Percentiles rank a stretch among this genome's conserved stretches.
Conservation (phyloP, 1,139 yeast species). For the Suhomyces chickasaworum region DNA sequence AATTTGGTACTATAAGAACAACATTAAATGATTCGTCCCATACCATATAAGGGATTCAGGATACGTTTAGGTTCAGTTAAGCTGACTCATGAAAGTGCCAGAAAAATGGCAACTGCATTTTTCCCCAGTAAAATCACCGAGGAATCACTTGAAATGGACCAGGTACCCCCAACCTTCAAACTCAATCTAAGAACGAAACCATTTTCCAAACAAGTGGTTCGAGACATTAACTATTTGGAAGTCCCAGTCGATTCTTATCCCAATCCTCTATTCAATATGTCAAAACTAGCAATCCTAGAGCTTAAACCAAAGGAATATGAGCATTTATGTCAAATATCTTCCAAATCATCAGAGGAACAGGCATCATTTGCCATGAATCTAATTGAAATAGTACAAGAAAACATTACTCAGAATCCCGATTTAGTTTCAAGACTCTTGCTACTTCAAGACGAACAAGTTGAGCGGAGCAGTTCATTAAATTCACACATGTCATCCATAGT, state of each 20-base stretch:
- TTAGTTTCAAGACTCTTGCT: conserved; percentile 25
- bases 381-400: conserved; percentile 32
- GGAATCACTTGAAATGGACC: not conserved
- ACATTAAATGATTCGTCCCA: not conserved
- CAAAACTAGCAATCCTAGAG: conserved; percentile 26
- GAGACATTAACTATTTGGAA: conserved; percentile 9
- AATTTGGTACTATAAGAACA: not conserved
- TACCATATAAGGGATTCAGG: not conserved
- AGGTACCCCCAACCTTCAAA: conserved; percentile 9
- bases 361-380: conserved; percentile 33
- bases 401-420: conserved; percentile 30
- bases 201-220: conserved; percentile 5
- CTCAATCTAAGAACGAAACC: conserved; percentile 13
- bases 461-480: conserved; percentile 7
- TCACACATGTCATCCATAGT: conserved; percentile 19
- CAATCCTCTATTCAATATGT: conserved; percentile 38
- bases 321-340: conserved; percentile 32
- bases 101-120: conserved; percentile 2
- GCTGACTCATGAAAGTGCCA: not conserved
- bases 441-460: conserved; percentile 17
- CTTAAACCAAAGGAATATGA: conserved; percentile 27
- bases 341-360: conserved; percentile 28
- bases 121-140: not conserved
- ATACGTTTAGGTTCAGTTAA: not conserved
- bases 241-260: conserved; percentile 29